Percentiles rank a stretch among this genome's conserved stretches.
Evolutionary conservation across 2,329 filamentous ascomycete genomes (phyloP).

Genomic region (Harringtonia aguacate): DNA sequence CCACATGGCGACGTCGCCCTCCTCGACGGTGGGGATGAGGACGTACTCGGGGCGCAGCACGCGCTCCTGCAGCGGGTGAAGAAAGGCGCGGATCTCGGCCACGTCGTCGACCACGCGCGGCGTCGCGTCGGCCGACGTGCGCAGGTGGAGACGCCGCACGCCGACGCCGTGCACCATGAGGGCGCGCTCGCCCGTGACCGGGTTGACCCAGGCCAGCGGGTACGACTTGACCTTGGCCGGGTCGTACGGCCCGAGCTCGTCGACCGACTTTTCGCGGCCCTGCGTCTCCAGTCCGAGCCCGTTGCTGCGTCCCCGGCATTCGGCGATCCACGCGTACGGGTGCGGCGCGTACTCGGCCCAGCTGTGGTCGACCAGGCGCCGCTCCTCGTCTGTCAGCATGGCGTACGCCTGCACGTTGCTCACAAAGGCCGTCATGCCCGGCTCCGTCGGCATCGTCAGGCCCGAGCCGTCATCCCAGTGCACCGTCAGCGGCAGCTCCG

Average conservation of each 20-base stretch:
- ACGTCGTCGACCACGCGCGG: slow-evolving; percentile 26
- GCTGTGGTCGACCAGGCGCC: slow-evolving; percentile 27
- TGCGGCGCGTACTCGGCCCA: slow-evolving; percentile 35
- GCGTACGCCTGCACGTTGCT: slow-evolving; percentile 30
- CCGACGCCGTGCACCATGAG: slow-evolving; percentile 32
- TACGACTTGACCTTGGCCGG: slow-evolving; percentile 23
- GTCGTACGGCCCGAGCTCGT: slow-evolving; percentile 25
- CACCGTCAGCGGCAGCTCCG: slow-evolving; percentile 20
- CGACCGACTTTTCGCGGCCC: slow-evolving; percentile 25
- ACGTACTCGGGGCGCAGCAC: slow-evolving; percentile 31
- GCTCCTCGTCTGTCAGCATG: slow-evolving; percentile 29
- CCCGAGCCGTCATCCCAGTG: slow-evolving; percentile 22
- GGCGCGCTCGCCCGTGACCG: slow-evolving; percentile 27
- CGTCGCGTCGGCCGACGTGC: slow-evolving; percentile 20
- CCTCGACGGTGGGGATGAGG: slow-evolving; percentile 24
- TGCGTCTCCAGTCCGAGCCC: slow-evolving; percentile 28
- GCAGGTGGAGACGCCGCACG: slow-evolving; percentile 26
- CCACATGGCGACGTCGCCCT: slow-evolving; percentile 34
- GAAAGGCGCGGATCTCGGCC: slow-evolving; percentile 22
- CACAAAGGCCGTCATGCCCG: slow-evolving; percentile 31
- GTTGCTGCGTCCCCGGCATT: slow-evolving; percentile 26
- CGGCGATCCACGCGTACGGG: slow-evolving; percentile 31
- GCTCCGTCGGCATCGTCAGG: slow-evolving; percentile 28
- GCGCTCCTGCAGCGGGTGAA: slow-evolving; percentile 26
- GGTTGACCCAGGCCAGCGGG: slow-evolving; percentile 36